These are phyloP conservation scores for Cicer chorassanicum DNA, from an alignment of 306 rosid genomes.

Conservation along the genomic window DNA sequence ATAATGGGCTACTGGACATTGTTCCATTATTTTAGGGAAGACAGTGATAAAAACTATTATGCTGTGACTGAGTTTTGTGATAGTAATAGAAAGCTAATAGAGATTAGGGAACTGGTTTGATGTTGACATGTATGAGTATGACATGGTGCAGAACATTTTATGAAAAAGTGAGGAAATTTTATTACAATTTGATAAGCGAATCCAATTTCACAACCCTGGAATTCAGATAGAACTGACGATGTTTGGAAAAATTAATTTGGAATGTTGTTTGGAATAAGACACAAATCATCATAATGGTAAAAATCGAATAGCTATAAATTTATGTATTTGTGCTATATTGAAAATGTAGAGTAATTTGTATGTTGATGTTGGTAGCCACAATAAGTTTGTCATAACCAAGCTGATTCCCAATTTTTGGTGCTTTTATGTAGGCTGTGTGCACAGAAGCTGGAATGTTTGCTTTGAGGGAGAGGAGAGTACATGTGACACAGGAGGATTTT, in stretches of 20 bases:
- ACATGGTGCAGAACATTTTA: not conserved
- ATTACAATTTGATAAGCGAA: not conserved
- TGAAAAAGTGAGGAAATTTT: conserved; percentile 4
- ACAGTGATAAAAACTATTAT: not conserved
- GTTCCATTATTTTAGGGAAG: not conserved
- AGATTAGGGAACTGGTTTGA: not conserved
- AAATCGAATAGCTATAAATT: not conserved
- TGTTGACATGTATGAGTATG: not conserved
- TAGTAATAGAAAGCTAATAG: conserved; percentile 1
- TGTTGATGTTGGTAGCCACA: not conserved
- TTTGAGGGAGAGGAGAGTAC: conserved; percentile 93
- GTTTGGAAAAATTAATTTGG: not conserved
- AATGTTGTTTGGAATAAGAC: not conserved
- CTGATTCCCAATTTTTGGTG: not conserved
- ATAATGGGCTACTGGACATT: not conserved
- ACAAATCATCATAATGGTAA: not conserved
- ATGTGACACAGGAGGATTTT: conserved; percentile 95
- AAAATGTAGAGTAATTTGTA: not conserved
- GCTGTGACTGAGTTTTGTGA: not conserved
- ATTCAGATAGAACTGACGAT: not conserved
- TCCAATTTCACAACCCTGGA: conserved; percentile 5
- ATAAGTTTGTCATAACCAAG: not conserved
- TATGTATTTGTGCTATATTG: not conserved
- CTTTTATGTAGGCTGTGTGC: conserved; percentile 84
- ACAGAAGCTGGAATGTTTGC: conserved; percentile 99